Conservation (phyloP, 352 stramenopile genomes). For the Phytopythium kandeliae region DNA sequence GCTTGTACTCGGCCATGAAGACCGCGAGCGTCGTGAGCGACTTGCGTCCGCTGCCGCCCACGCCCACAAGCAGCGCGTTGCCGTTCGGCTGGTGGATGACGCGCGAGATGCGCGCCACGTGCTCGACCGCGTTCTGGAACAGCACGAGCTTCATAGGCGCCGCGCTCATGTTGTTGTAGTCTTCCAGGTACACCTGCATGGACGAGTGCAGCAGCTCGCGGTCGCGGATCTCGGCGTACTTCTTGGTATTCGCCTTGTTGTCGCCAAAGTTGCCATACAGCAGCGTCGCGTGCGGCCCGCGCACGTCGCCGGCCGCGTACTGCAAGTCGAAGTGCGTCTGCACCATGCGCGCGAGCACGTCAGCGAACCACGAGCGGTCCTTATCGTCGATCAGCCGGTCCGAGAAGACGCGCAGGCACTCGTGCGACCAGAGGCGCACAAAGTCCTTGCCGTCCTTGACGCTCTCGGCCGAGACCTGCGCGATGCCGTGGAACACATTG, state of each 20-base stretch:
- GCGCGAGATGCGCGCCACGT: conserved; percentile 90
- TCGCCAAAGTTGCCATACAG: conserved; percentile 90
- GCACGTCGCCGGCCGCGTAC: conserved; percentile 53
- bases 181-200: conserved; percentile 91
- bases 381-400: conserved; percentile 89
- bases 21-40: conserved; percentile 90
- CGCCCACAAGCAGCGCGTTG: conserved; percentile 92
- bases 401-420: conserved; percentile 89
- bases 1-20: conserved; percentile 93
- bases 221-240: conserved; percentile 89
- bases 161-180: conserved; percentile 95
- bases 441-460: conserved; percentile 85
- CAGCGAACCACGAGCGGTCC: conserved; percentile 85
- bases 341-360: conserved; percentile 62
- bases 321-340: conserved; percentile 75
- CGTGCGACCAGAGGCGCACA: conserved; percentile 88
- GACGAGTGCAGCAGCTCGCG: conserved; percentile 64
- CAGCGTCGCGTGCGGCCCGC: conserved; percentile 54
- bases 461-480: conserved; percentile 69
- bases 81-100: conserved; percentile 92
- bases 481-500: conserved; percentile 92
- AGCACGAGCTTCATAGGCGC: conserved; percentile 93
- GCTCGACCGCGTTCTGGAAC: conserved; percentile 94
- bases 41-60: conserved; percentile 91
- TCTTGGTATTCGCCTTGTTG: conserved; percentile 49